Evolutionary conservation across 164 flowering plant species (phyloP), one percentile per base, ranked within the genome.

Genomic region (Euptelea pleiosperma): DNA sequence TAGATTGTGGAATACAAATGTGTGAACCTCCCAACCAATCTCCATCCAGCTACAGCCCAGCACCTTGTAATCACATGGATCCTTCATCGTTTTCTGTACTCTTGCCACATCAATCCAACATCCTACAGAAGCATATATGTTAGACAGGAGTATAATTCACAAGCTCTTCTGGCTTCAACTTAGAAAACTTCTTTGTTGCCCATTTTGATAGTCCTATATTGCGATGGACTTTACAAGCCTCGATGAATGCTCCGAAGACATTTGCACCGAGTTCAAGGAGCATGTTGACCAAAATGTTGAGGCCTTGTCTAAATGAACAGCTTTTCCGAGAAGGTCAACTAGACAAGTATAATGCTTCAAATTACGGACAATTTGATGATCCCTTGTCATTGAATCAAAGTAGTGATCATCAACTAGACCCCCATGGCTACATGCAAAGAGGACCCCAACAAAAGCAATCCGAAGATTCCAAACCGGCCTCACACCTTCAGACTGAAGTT

Each of bases 41-140:
- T 81, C 81, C 36, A 65, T 40, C 89, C 91, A 81, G 70, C 94
- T 86, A 62, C 76, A 80, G 31, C 89, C 89, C 0, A 85, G 80
- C 33, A 72, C 58, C 68, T 81, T 82, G 11, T 55, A 8, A 28
- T 49, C 55, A 55, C 81, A 74, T 31, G 15, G 57, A 11, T 66
- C 66, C 60, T 70, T 72, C 79, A 78, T 78, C 70, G 55, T 43
- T 58, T 78, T 71, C 11, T 82, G 74, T 1, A 78, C 46, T 51
- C 58, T 73, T 15, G 79, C 80, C 35, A 76, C 88, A 46, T 78
- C 78, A 34, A 10, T 10, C 91, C 91, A 89, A 34, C 41, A 14
- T 36, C 86, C 79, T 30, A 28, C 57, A 25, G 75, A 72, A 36
- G 91, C 89, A 67, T 82, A 80, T 10, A 73, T 40, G 66, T 80